Percentiles rank a stretch among this genome's conserved stretches.
Evolutionary conservation across 805 yeast genomes (phyloP).

Genomic region (Saturnispora sanitii): DNA sequence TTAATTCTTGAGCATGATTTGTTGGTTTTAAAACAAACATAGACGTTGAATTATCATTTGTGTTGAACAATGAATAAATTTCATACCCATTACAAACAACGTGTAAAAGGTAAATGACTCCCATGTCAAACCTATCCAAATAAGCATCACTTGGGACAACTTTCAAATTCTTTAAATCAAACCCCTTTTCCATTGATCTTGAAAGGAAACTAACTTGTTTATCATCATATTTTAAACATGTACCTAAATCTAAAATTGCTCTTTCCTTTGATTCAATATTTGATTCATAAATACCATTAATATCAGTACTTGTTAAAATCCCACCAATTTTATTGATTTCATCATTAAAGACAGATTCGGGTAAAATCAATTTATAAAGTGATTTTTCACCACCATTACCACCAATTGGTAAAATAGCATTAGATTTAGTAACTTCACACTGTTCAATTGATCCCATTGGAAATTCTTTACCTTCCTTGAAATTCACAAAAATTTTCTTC

Average conservation of each 20-base stretch:
- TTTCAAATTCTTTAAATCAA: slow-evolving; percentile 48
- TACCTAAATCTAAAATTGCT: slow-evolving; percentile 71
- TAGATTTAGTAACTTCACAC: slow-evolving; percentile 48
- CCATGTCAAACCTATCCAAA: slow-evolving; percentile 44
- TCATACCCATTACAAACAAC: slow-evolving; percentile 66
- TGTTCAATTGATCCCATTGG: slow-evolving; percentile 31
- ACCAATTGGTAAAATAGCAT: slow-evolving; percentile 64
- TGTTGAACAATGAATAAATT: slow-evolving; percentile 54
- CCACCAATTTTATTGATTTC: slow-evolving; percentile 53
- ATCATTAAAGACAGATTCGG: slow-evolving; percentile 49
- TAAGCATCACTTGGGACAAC: slow-evolving; percentile 42
- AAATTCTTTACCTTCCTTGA: slow-evolving; percentile 33
- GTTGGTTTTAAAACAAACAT: slow-evolving; percentile 63
- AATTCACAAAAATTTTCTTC: slow-evolving; percentile 59
- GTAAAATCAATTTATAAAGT: slow-evolving; percentile 56
- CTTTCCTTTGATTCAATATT: slow-evolving; percentile 59
- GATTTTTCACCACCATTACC: slow-evolving; percentile 28
- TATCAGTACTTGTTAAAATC: slow-evolving; percentile 48
- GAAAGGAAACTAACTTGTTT: slow-evolving; percentile 76
- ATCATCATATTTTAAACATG: slow-evolving; percentile 59
- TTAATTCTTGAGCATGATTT: slow-evolving; percentile 52
- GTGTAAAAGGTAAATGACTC: slow-evolving; percentile 58
- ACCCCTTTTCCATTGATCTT: slow-evolving; percentile 76
- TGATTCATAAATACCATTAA: slow-evolving; percentile 69
- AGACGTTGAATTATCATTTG: slow-evolving; percentile 44